A percentile compares a stretch with the other conserved stretches of the same genome.
These are phyloP conservation scores for Epichloe glyceriae DNA, from an alignment of 2,329 filamentous ascomycete species.

Conservation along the genomic window DNA sequence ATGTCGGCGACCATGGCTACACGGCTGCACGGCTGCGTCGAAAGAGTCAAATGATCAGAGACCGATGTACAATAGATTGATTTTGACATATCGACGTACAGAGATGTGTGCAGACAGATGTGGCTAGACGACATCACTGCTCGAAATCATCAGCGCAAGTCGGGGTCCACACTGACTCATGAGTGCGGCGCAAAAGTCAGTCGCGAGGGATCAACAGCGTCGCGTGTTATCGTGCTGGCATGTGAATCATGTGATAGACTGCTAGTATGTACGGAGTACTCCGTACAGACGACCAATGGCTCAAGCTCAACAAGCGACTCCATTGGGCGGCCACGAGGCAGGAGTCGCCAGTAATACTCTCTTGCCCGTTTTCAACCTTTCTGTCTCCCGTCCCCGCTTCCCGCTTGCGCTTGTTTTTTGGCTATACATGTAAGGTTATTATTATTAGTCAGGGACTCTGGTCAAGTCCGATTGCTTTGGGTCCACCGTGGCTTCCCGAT, in stretches of 20 bases:
- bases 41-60: background rate
- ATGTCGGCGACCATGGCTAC: background rate
- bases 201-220: too few relatives aligned
- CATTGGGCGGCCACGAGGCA: constrained; percentile 1
- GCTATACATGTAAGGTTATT: background rate
- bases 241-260: background rate
- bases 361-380: constrained; percentile 1
- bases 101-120: background rate
- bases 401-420: constrained; percentile 4
- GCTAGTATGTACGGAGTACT: too few relatives aligned
- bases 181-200: too few relatives aligned
- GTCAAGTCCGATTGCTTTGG: background rate
- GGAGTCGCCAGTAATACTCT: background rate
- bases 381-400: background rate
- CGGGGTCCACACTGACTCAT: too few relatives aligned
- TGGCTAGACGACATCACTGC: too few relatives aligned
- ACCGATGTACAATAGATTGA: background rate
- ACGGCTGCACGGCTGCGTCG: background rate
- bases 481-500: constrained; percentile 2
- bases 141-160: too few relatives aligned
- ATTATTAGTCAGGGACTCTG: background rate
- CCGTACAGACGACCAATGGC: too few relatives aligned
- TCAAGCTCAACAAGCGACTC: background rate
- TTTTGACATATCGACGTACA: background rate
- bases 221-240: background rate